phyloP scores from a whole-genome alignment of 768 basidiomycete species.

The Leccinum olivaceopallidum region DNA sequence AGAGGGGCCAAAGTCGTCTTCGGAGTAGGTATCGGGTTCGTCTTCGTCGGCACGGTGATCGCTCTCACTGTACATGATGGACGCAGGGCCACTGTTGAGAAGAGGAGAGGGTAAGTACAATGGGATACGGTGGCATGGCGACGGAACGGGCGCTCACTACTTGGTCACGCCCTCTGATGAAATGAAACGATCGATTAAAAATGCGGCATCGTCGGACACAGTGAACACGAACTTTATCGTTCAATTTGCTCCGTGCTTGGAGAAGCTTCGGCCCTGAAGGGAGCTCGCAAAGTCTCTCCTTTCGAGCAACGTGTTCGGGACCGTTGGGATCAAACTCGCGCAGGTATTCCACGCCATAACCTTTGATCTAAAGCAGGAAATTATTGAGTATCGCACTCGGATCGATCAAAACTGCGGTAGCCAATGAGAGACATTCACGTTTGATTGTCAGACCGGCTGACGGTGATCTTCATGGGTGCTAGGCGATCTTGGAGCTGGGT shows the following conservation, averaged over 20 bases:
- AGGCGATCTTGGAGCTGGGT: constrained; percentile 72
- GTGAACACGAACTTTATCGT: constrained; percentile 59
- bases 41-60: constrained; percentile 76
- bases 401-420: constrained; percentile 1
- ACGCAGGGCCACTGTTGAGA: constrained; percentile 64
- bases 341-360: constrained; percentile 80
- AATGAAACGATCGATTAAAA: constrained; percentile 5
- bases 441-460: constrained; percentile 78
- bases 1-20: constrained; percentile 53
- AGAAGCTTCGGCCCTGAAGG: constrained; percentile 78
- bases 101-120: neutral
- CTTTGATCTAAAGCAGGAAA: constrained; percentile 56
- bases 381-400: constrained; percentile 5
- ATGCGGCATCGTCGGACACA: neutral
- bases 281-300: constrained; percentile 67
- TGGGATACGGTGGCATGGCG: neutral
- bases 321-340: constrained; percentile 66
- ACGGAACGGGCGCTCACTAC: constrained; percentile 52
- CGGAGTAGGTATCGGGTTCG: constrained; percentile 62
- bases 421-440: constrained; percentile 48
- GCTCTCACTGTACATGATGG: constrained; percentile 81
- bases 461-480: constrained; percentile 51
- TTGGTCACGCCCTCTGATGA: constrained; percentile 59
- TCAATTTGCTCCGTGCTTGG: constrained; percentile 79
- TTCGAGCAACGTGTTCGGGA: constrained; percentile 63